Evolutionary conservation across 192 early-diverging fungal species (phyloP).

Genomic region (Radiomyces spectabilis): DNA sequence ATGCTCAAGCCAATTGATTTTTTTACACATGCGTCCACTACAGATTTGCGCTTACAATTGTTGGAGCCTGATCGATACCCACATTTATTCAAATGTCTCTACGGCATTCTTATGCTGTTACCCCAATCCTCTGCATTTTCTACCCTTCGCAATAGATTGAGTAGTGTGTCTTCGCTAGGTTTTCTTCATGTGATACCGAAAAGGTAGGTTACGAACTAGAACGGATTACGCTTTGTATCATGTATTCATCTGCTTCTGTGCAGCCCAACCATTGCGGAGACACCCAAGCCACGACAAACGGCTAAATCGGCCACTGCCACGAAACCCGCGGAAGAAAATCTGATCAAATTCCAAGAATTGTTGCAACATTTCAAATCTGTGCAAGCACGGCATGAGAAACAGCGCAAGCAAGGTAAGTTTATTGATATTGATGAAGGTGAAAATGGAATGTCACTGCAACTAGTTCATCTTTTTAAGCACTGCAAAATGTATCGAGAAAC

Average conservation of each 20-base stretch:
- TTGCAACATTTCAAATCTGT: slow-evolving; percentile 66
- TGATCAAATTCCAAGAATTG: slow-evolving; percentile 59
- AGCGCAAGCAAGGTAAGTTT: slow-evolving; percentile 48
- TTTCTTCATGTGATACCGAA: slow-evolving; percentile 54
- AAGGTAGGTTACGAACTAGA: slow-evolving; percentile 22
- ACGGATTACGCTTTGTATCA: background rate
- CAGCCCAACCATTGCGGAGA: background rate
- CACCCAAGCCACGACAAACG: slow-evolving; percentile 9
- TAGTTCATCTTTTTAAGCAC: background rate
- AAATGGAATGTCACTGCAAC: too few species aligned
- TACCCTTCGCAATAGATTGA: slow-evolving; percentile 88
- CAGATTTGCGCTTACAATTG: slow-evolving; percentile 83
- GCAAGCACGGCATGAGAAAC: slow-evolving; percentile 67
- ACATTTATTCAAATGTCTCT: slow-evolving; percentile 86
- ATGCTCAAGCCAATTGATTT: background rate
- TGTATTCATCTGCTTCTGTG: background rate
- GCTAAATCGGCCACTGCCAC: background rate
- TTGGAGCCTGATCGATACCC: slow-evolving; percentile 88
- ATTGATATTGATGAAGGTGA: too few species aligned
- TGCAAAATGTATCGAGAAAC: background rate
- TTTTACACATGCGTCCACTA: background rate
- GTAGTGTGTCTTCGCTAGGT: slow-evolving; percentile 68
- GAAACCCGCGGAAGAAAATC: slow-evolving; percentile 25
- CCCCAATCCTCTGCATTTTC: slow-evolving; percentile 97
- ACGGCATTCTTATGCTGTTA: slow-evolving; percentile 93